Evolutionary conservation across 805 yeast genomes (phyloP).

Genomic region (Wickerhamomyces kurtzmanii): DNA sequence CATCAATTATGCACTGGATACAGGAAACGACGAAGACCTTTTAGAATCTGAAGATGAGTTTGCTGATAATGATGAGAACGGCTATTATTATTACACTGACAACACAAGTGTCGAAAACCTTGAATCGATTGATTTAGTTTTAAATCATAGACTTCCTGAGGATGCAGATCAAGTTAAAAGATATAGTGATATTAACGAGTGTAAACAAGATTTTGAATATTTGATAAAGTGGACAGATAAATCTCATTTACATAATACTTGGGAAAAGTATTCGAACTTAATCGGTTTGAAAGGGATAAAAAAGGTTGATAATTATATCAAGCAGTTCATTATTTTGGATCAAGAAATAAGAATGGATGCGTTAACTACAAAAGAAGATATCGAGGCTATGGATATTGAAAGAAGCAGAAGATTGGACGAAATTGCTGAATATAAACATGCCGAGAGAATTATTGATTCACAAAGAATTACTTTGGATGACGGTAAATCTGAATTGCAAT

Average conservation of each 20-base stretch:
- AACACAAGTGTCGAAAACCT: conserved; percentile 15
- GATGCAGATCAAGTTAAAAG: conserved; percentile 20
- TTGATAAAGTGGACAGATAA: conserved; percentile 79
- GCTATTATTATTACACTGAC: conserved; percentile 12
- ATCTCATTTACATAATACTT: conserved; percentile 90
- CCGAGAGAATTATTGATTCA: conserved; percentile 84
- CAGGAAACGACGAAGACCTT: conserved; percentile 37
- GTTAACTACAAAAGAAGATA: conserved; percentile 77
- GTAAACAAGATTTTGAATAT: conserved; percentile 50
- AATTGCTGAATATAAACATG: conserved; percentile 71
- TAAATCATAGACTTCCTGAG: conserved; percentile 41
- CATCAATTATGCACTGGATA: conserved; percentile 73
- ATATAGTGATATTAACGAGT: conserved; percentile 31
- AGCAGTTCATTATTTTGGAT: conserved; percentile 64
- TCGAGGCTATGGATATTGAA: conserved; percentile 90
- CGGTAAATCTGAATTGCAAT: conserved; percentile 62
- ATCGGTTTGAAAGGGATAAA: conserved; percentile 60
- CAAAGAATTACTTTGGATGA: conserved; percentile 51
- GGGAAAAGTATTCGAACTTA: conserved; percentile 63
- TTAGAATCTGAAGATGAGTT: conserved; percentile 21
- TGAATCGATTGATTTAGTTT: conserved; percentile 33
- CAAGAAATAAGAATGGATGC: conserved; percentile 74
- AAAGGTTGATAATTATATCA: conserved; percentile 83
- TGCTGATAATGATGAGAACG: conserved; percentile 19
- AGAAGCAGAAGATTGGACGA: conserved; percentile 79